Evolutionary conservation across 2,329 filamentous ascomycete genomes (phyloP), one percentile per base, ranked within the genome.

Genomic region (Alternaria triticimaculans): DNA sequence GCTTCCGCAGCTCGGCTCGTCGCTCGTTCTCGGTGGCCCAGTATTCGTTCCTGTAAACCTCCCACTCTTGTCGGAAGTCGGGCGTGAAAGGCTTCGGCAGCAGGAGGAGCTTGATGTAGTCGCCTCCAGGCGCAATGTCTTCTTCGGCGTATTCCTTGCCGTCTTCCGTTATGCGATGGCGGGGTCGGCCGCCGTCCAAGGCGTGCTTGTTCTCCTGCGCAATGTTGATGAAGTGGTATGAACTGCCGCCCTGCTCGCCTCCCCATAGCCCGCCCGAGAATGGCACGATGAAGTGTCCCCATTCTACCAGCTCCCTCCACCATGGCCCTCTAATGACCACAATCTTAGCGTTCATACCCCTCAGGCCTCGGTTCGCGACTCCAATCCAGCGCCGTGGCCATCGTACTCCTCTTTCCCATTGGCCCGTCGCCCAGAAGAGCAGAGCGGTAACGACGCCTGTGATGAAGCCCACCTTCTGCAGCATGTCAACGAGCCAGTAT

Each of bases 21-120:
- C 95, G 90, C 79, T 97, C 93, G 76, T 99, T 99, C 80, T 99
- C 96, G 65, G 90, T 90, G 72, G 97, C 95, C 96, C 96, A 99
- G 81, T 97, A 99, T 64, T 97, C 94, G 33, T 91, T 90, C 57
- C 96, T 88, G 80, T 96, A 99, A 15, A 95, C 86, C 76, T 99
- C 96, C 96, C 96, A 99, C 69, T 97, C 97, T 79, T 98, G 94
- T 20, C 96, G 88, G 76, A 99, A 99, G 50, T 93, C 93, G 0
- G 96, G 91, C 6, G 93, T 96, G 76, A 99, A 99, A 0, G 94
- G 94, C 78, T 99, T 99, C 1, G 96, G 93, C 11, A 97, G 87
- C 8, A 99, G 85, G 18, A 98, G 84, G 1, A 99, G 86, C 80
- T 97, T 96, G 72, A 99, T 90, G 76, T 95, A 92, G 81, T 98